Evolutionary conservation across 495 filamentous ascomycete species (phyloP).

Genomic region (Aspergillus asperescens): DNA sequence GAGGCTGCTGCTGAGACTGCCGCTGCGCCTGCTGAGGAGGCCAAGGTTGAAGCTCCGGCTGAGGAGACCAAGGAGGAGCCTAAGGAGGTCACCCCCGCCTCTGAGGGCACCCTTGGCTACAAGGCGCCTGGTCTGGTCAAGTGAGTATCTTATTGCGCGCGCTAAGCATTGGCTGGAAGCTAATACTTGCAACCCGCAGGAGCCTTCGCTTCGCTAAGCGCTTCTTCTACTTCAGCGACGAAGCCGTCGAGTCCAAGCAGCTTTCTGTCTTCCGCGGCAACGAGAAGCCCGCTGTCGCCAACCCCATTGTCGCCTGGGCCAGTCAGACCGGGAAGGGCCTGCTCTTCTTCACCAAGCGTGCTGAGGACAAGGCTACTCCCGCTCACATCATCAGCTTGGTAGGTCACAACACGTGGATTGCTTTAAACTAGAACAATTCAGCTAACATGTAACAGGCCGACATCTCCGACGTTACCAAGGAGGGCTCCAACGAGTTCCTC

Average conservation of each 20-base stretch:
- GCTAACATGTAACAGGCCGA: conserved; percentile 57
- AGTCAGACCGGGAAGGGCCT: conserved; percentile 93
- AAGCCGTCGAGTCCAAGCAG: conserved; percentile 70
- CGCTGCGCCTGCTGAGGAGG: conserved; percentile 41
- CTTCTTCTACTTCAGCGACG: conserved; percentile 90
- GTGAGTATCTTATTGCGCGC: conserved; percentile 51
- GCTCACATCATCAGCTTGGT: conserved; percentile 82
- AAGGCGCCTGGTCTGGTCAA: conserved; percentile 87
- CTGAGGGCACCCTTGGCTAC: conserved; percentile 74
- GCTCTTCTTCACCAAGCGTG: conserved; percentile 84
- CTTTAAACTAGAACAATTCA: background rate
- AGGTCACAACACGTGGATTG: conserved; percentile 25
- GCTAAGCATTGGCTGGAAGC: background rate
- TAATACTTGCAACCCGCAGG: conserved; percentile 34
- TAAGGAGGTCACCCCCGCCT: conserved; percentile 50
- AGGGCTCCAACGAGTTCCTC: conserved; percentile 70
- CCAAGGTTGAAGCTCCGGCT: conserved; percentile 33
- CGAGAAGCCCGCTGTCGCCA: conserved; percentile 74
- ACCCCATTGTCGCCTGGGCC: conserved; percentile 81
- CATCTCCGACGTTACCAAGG: conserved; percentile 68
- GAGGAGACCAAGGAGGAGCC: conserved; percentile 45
- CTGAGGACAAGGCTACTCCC: conserved; percentile 72
- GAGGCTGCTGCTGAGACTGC: conserved; percentile 33
- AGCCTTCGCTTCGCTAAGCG: conserved; percentile 64
- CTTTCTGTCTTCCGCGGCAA: conserved; percentile 69